A percentile compares a stretch with the other conserved stretches of the same genome.
Conservation (phyloP, 2,329 filamentous ascomycete genomes). For the Ceratocystis destructans region DNA sequence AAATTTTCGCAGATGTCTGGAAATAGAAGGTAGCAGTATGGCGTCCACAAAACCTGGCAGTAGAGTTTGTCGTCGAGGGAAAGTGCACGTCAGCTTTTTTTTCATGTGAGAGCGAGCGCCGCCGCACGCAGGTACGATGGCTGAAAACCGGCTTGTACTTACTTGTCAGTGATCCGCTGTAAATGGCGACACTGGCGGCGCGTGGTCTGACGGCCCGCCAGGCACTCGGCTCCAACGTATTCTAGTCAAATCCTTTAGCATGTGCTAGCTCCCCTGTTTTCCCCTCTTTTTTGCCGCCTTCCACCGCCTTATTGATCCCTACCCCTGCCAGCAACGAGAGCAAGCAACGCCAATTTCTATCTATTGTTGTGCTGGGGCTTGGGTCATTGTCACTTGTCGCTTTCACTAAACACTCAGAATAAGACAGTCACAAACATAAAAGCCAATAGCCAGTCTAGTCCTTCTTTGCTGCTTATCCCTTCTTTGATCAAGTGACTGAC, state of each 20-base stretch:
- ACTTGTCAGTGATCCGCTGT: not conserved
- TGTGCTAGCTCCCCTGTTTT: not conserved
- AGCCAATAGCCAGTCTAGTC: not conserved
- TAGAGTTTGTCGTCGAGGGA: not conserved
- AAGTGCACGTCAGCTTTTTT: not conserved
- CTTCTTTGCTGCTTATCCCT: too few species aligned
- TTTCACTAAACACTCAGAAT: not conserved
- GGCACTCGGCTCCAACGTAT: not conserved
- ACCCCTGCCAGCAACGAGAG: not conserved
- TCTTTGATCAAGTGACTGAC: too few species aligned
- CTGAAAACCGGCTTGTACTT: not conserved
- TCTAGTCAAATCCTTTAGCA: too few species aligned
- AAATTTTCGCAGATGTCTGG: not conserved
- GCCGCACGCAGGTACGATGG: not conserved
- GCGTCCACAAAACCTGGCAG: not conserved
- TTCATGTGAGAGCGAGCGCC: not conserved
- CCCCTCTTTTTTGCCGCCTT: slow-evolving; percentile 4
- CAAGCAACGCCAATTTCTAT: not conserved
- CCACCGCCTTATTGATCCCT: not conserved
- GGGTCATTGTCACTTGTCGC: not conserved
- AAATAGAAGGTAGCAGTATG: not conserved
- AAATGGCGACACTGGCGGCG: too few species aligned
- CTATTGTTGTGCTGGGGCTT: not conserved
- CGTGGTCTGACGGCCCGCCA: not conserved
- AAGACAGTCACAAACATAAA: not conserved